phyloP scores from a whole-genome alignment of 2,329 filamentous ascomycete species.

The Aspergillus ibericus region DNA sequence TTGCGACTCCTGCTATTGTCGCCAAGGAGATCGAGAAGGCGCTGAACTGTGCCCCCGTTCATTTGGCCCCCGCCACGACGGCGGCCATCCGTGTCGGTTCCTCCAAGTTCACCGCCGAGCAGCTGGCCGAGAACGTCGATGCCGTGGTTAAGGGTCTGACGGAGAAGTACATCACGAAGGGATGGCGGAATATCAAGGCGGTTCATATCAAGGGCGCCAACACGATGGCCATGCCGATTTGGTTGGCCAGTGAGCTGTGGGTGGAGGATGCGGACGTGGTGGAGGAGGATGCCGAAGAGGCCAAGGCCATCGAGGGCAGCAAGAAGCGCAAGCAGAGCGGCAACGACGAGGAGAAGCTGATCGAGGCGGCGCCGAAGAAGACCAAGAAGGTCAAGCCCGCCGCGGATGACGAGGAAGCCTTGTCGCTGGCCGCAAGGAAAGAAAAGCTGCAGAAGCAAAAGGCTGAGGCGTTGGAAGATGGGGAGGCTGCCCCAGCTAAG shows the following conservation, averaged over 20 bases:
- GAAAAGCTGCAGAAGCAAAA: conserved; percentile 53
- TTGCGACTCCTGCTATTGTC: conserved; percentile 64
- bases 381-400: conserved; percentile 41
- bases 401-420: conserved; percentile 41
- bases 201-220: conserved; percentile 89
- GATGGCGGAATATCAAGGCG: conserved; percentile 81
- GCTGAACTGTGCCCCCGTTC: conserved; percentile 73
- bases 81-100: conserved; percentile 78
- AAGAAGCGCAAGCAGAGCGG: conserved; percentile 56
- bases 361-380: conserved; percentile 39
- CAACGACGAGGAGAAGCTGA: conserved; percentile 32
- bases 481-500: conserved; percentile 28
- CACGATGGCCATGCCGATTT: conserved; percentile 88
- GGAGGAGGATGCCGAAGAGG: conserved; percentile 39
- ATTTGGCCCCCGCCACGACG: conserved; percentile 75
- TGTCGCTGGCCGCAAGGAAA: conserved; percentile 41
- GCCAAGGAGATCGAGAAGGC: conserved; percentile 80
- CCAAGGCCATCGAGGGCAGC: conserved; percentile 44
- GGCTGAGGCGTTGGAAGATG: conserved; percentile 47
- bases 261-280: conserved; percentile 73
- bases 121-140: conserved; percentile 78
- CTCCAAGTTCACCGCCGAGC: conserved; percentile 70
- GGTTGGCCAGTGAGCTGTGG: conserved; percentile 92
- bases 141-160: conserved; percentile 69
- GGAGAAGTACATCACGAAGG: conserved; percentile 77